These are phyloP conservation scores for Candida gigantensis DNA, from an alignment of 1,139 yeast genomes.

Conservation along the genomic window DNA sequence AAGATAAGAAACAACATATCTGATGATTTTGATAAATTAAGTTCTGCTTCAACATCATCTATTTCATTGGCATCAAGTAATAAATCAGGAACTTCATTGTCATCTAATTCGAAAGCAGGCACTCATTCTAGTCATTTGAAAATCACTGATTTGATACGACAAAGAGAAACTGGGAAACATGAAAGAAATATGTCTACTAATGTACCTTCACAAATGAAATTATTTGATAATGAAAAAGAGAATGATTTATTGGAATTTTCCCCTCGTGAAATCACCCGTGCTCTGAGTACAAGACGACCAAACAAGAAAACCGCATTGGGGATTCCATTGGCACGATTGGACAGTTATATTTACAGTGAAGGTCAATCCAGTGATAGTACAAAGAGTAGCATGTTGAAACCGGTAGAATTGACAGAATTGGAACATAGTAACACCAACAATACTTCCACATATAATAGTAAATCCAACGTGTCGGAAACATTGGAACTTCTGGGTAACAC, in stretches of 20 bases:
- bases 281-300: slow-evolving; percentile 39
- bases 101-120: slow-evolving; percentile 7
- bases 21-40: slow-evolving; percentile 28
- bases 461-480: not conserved
- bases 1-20: slow-evolving; percentile 23
- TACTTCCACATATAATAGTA: no score
- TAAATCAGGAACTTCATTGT: slow-evolving; percentile 9
- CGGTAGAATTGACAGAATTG: slow-evolving; percentile 1
- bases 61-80: slow-evolving; percentile 13
- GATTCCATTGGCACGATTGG: slow-evolving; percentile 18
- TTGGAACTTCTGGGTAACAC: not conserved
- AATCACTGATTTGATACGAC: slow-evolving; percentile 2
- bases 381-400: no score
- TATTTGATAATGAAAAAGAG: slow-evolving; percentile 41
- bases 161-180: slow-evolving; percentile 12
- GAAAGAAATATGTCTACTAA: slow-evolving; percentile 6
- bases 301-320: slow-evolving; percentile 28
- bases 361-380: no score
- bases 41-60: slow-evolving; percentile 22
- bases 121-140: slow-evolving; percentile 3
- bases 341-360: slow-evolving; percentile 10
- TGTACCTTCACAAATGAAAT: slow-evolving; percentile 59
- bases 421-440: slow-evolving; percentile 1
- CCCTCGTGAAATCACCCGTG: slow-evolving; percentile 35
- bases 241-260: slow-evolving; percentile 35